These are phyloP conservation scores for Entomortierella lignicola DNA, from an alignment of 192 early-diverging fungal species.

Conservation along the genomic window DNA sequence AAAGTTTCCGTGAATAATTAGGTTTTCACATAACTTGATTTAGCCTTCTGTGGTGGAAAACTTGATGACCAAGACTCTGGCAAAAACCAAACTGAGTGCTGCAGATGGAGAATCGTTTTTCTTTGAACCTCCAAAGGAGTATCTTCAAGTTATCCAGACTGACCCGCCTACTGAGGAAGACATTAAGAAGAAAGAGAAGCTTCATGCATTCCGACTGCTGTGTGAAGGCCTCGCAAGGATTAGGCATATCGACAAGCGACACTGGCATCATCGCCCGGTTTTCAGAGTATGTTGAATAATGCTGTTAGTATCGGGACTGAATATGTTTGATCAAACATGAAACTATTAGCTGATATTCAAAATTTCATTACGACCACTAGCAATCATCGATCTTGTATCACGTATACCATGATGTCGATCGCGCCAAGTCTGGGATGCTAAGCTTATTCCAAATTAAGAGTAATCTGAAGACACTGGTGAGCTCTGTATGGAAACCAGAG, in stretches of 20 bases:
- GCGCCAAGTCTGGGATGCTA: slow-evolving; percentile 70
- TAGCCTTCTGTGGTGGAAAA: slow-evolving; percentile 32
- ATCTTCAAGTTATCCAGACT: slow-evolving; percentile 8
- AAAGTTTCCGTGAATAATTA: too few relatives aligned
- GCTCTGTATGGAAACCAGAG: slow-evolving; percentile 82
- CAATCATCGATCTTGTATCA: slow-evolving; percentile 71
- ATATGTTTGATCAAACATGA: not conserved
- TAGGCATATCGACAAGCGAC: slow-evolving; percentile 69
- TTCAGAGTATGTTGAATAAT: slow-evolving; percentile 63
- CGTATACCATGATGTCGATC: slow-evolving; percentile 64
- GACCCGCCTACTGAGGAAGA: slow-evolving; percentile 13
- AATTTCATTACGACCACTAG: slow-evolving; percentile 42
- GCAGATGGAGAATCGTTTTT: slow-evolving; percentile 42
- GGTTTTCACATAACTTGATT: too few relatives aligned
- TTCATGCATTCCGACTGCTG: slow-evolving; percentile 56
- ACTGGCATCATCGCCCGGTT: slow-evolving; percentile 77
- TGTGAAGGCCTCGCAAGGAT: slow-evolving; percentile 61
- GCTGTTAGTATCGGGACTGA: not conserved
- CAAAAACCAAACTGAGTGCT: slow-evolving; percentile 28
- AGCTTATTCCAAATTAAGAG: slow-evolving; percentile 69
- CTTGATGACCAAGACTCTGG: slow-evolving; percentile 14
- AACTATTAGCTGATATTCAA: not conserved
- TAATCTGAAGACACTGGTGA: slow-evolving; percentile 61
- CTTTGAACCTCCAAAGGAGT: slow-evolving; percentile 38
- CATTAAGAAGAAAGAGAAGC: slow-evolving; percentile 28